Conservation (phyloP, 768 basidiomycete species). For the Galerina marginata region DNA sequence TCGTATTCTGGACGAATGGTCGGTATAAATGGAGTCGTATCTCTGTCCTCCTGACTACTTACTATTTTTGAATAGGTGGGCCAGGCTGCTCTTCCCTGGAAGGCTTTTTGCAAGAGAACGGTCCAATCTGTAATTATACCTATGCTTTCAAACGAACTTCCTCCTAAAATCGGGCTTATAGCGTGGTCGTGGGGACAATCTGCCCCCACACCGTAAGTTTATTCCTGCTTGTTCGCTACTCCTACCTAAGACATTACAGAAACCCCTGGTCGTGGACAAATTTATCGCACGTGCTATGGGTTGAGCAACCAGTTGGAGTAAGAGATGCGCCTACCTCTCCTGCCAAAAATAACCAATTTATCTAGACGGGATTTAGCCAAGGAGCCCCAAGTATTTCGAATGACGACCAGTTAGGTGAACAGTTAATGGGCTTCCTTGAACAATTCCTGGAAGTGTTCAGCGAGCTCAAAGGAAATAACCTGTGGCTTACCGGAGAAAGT, state of each 20-base stretch:
- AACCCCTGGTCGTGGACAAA: slow-evolving; percentile 77
- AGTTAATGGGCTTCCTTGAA: slow-evolving; percentile 57
- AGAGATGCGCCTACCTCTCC: not conserved
- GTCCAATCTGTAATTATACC: slow-evolving; percentile 51
- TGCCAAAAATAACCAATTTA: not conserved
- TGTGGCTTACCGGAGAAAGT: slow-evolving; percentile 71
- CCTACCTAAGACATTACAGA: slow-evolving; percentile 24
- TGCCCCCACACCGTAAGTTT: slow-evolving; percentile 33
- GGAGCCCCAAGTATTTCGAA: slow-evolving; percentile 65
- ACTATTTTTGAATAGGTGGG: slow-evolving; percentile 49
- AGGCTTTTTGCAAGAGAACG: slow-evolving; percentile 72
- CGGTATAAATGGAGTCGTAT: not conserved
- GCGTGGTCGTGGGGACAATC: slow-evolving; percentile 59
- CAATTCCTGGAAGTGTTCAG: slow-evolving; percentile 71
- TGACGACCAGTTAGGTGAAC: slow-evolving; percentile 61
- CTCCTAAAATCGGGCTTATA: slow-evolving; percentile 16
- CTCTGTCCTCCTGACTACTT: slow-evolving; percentile 4
- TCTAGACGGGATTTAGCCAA: slow-evolving; percentile 69
- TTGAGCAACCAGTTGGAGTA: slow-evolving; percentile 75
- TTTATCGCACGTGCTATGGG: slow-evolving; percentile 67
- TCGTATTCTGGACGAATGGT: slow-evolving; percentile 68
- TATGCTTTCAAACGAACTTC: slow-evolving; percentile 7
- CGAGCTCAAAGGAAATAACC: slow-evolving; percentile 70
- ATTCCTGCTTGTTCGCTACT: not conserved
- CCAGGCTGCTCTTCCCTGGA: slow-evolving; percentile 75